Evolutionary conservation across 441 rosid species (phyloP), one percentile per base, ranked within the genome.

Genomic region (Raphanus hybrid): DNA sequence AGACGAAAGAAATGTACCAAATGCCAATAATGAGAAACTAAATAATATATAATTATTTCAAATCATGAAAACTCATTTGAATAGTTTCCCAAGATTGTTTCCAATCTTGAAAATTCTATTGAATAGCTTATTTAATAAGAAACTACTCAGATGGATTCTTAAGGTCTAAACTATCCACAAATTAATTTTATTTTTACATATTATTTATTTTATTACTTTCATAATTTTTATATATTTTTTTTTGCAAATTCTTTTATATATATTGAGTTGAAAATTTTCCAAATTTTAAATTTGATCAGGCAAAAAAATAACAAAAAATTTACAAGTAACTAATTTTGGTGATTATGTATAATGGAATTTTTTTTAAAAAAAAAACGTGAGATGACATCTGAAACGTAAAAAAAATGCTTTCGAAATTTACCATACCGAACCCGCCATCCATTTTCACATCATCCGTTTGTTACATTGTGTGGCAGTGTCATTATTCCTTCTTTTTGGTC

Each of bases 301-400:
- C 20, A 35, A 3, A 29, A 57, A n/a, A 45, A 1, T 12, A 45
- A 11, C n/a, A 59, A 59, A 11, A 4, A 59, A 59, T 4, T 6
- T 20, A 20, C 32, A 9, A 4, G 16, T 60, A 12, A 12, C 1
- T 23, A 23, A 37, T 23, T 58, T 5, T 70, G 39, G 39, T 6
- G 39, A 35, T 6, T 35, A 35, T 35, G 6, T 35, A 35, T 35
- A 35, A 4, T 32, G 4, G 35, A 32, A 4, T 32, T 32, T 32
- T 32, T 32, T 32, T 32, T 32, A 4, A 32, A 29, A 29, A 32
- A 57, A 75, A 67, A 60, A 63, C 27, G 20, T 69, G 69, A 75
- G 32, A 61, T 63, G 74, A 69, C 79, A 76, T 69, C 32, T 37
- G 60, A 76, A 76, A 70, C 79, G 70, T 76, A 48, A 11, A 39